Evolutionary conservation across 176 grass and related monocot species (phyloP).

Genomic region (Phragmites australis): DNA sequence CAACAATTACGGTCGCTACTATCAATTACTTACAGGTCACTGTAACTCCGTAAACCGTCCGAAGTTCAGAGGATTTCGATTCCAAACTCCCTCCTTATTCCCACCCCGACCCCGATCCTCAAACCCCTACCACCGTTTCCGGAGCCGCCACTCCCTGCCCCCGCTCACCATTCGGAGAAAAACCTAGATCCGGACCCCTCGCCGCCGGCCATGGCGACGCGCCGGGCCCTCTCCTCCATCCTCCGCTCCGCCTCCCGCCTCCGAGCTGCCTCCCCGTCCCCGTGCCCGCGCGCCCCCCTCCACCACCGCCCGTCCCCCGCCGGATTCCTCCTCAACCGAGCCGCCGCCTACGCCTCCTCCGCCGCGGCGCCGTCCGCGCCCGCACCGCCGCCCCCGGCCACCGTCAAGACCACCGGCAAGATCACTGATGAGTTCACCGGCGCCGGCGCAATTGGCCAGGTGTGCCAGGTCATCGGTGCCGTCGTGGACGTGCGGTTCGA

Average conservation of each 20-base stretch:
- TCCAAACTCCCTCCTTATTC: conserved; percentile 32
- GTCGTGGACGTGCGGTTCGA: conserved; percentile 85
- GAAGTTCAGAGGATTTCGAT: too few relatives aligned
- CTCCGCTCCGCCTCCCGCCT: conserved; percentile 59
- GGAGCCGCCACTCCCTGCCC: conserved; percentile 48
- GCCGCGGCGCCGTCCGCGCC: conserved; percentile 47
- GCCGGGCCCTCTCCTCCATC: conserved; percentile 68
- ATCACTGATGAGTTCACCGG: conserved; percentile 82
- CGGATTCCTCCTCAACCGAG: conserved; percentile 61
- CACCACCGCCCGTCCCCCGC: conserved; percentile 49
- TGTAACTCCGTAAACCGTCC: too few relatives aligned
- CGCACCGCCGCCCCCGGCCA: conserved; percentile 28
- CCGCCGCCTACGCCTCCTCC: conserved; percentile 58
- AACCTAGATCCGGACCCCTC: conserved; percentile 63
- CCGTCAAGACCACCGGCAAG: conserved; percentile 46
- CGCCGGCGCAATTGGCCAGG: conserved; percentile 62
- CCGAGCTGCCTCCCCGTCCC: conserved; percentile 38
- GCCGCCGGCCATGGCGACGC: conserved; percentile 64
- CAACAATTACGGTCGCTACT: too few relatives aligned
- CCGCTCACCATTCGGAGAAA: conserved; percentile 26
- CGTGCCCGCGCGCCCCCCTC: conserved; percentile 47
- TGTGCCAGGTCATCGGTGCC: conserved; percentile 76
- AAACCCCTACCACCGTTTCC: conserved; percentile 46
- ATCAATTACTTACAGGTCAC: too few relatives aligned
- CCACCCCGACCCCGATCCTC: conserved; percentile 31